Base-by-base conservation (phyloP, 495 filamentous ascomycete genomes). In the Articulospora tetracladia region DNA sequence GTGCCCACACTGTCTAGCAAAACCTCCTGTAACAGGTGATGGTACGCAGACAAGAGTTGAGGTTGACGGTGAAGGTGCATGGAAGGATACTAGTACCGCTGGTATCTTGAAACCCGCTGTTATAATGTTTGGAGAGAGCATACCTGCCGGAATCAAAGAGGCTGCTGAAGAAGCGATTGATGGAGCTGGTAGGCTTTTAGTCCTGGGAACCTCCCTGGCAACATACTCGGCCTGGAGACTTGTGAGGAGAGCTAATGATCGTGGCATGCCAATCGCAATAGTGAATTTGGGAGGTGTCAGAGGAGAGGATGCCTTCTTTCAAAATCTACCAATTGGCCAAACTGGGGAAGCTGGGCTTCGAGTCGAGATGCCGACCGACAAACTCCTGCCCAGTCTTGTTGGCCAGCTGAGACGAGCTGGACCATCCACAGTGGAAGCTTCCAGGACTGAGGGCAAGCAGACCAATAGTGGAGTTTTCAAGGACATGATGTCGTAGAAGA, bases 171-270 rank as follows among this genome's bases (percentile, higher is more conserved):
- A 83, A 19, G 88, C 86, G 8, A 83, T 98, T 39, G 88, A 96
- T 63, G 79, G 81, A 53, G 86, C 93, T 10, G 83, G 82, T 17
- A 77, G 82, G 28, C 70, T 98, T 23, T 77, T 98, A 27, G 81
- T 98, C 17, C 69, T 97, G 15, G 94, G 92, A 10, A 97, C 87
- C 41, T 95, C 90, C 65, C 77, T 98, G 50, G 94, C 94, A 10
- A 97, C 94, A 0, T 97, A 93, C 71, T 96, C 91, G 7, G 94
- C 94, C 1, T 98, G 92, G 91, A 79, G 93, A 61, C 69, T 98
- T 36, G 92, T 87, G 8, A 93, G 90, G 77, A 76, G 86, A 58
- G 93, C 93, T 10, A 87, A 87, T 59, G 87, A 92, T 63, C 77
- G 82, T 63, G 88, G 86, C 10, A 93, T 93, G 85, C 88, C 91